Evolutionary conservation across 805 yeast species (phyloP).

Genomic region (Kurtzmaniella cleridarum): DNA sequence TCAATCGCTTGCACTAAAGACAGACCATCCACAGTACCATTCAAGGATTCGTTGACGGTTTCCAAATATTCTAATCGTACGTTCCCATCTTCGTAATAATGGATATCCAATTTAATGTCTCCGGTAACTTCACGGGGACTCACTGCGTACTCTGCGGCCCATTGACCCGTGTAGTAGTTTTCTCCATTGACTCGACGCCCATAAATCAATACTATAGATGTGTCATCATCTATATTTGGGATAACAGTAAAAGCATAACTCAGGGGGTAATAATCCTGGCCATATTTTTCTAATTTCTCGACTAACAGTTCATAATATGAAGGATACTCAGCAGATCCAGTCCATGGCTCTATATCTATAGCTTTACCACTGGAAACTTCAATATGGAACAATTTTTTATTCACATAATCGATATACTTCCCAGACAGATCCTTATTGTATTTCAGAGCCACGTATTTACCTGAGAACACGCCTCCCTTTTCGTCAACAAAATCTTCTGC

Average conservation of each 20-base stretch:
- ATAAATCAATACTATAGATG: conserved; percentile 45
- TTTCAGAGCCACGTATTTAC: conserved; percentile 25
- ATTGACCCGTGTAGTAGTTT: conserved; percentile 85
- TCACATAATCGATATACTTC: conserved; percentile 49
- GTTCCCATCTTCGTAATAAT: conserved; percentile 94
- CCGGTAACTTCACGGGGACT: conserved; percentile 41
- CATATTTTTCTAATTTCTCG: conserved; percentile 42
- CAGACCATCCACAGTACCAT: conserved; percentile 17
- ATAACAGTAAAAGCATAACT: conserved; percentile 39
- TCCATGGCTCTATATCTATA: conserved; percentile 46
- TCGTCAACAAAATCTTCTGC: conserved; percentile 23
- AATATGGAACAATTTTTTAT: conserved; percentile 48
- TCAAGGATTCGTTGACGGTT: conserved; percentile 18
- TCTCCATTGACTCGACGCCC: conserved; percentile 69
- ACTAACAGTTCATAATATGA: conserved; percentile 24
- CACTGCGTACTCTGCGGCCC: conserved; percentile 61
- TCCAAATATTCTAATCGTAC: conserved; percentile 61
- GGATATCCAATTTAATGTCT: conserved; percentile 63
- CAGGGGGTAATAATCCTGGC: conserved; percentile 63
- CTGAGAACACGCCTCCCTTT: conserved; percentile 25
- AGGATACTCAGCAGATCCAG: conserved; percentile 18
- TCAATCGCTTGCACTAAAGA: conserved; percentile 44
- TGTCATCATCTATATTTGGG: conserved; percentile 15
- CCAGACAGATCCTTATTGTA: conserved; percentile 31
- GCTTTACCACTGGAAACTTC: conserved; percentile 48